A percentile compares a stretch with the other conserved stretches of the same genome.
These are phyloP conservation scores for Salix arbutifolia DNA, from an alignment of 345 rosid genomes.

Conservation along the genomic window DNA sequence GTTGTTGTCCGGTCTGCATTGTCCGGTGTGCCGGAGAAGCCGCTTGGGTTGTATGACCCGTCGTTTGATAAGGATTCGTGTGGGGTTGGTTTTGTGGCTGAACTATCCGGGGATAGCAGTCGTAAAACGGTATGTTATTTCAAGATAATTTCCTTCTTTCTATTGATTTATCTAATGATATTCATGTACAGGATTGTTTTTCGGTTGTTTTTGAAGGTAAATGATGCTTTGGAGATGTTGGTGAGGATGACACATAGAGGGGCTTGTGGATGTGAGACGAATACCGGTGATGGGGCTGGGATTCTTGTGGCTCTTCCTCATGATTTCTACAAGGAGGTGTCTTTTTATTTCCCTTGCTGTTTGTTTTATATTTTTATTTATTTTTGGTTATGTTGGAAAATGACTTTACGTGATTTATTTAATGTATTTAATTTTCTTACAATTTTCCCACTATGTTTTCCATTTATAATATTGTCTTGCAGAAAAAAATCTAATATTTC, in stretches of 20 bases:
- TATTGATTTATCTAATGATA: no score
- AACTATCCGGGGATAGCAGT: slow-evolving; percentile 75
- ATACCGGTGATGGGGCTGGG: slow-evolving; percentile 99
- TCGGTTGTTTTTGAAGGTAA: slow-evolving; percentile 38
- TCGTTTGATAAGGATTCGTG: slow-evolving; percentile 92
- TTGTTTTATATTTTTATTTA: background rate
- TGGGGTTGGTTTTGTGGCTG: slow-evolving; percentile 98
- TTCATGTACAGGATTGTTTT: background rate
- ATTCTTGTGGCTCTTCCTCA: slow-evolving; percentile 90
- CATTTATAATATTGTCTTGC: no score
- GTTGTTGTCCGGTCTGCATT: slow-evolving; percentile 64
- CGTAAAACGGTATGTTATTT: slow-evolving; percentile 66
- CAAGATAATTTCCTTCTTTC: background rate
- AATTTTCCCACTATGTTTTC: no score
- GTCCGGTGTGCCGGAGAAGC: slow-evolving; percentile 88
- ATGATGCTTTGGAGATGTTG: slow-evolving; percentile 96
- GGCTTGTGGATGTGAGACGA: slow-evolving; percentile 96
- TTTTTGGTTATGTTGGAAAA: background rate
- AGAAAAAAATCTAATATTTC: no score
- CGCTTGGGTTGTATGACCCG: slow-evolving; percentile 93
- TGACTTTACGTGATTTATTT: no score
- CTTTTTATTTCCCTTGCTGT: background rate
- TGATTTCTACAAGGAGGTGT: slow-evolving; percentile 65
- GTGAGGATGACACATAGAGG: slow-evolving; percentile 93
- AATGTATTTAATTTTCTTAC: no score